Evolutionary conservation across 1,139 yeast species (phyloP), one percentile per base, ranked within the genome.

Genomic region (Hemisphaericaspora lyxosophila): DNA sequence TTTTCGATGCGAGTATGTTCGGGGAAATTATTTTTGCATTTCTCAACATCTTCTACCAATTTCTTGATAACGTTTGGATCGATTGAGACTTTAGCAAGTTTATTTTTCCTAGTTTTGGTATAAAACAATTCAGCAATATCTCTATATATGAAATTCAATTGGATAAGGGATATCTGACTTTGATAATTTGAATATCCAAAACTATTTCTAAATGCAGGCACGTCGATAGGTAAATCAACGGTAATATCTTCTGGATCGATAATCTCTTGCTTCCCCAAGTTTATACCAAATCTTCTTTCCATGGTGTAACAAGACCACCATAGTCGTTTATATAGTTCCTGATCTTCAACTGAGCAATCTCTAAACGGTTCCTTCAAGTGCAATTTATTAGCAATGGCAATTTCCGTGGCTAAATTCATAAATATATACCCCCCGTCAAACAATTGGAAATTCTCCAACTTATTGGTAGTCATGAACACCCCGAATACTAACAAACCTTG

Each of bases 261-360:
- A 3, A 46, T 33, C 15, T 47, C 51, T 9, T 42, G 38, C 22
- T 46, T 49, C 4, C 53, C 54, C 11, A 51, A 31, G 33, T 50
- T 51, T 5, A 51, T 36, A 1, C 54, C 55, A 26, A 43, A 42
- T 22, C 53, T 26, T 30, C 54, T 34, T 33, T 51, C 55, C 39
- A 51, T 43, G 7, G 51, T 40, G 34, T 50, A 51, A 34, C 51
- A 47, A 3, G 54, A 47, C 55, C 55, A 51, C 53, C 53, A 51
- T 18, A 49, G 31, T 22, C 55, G 35, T 28, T 43, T 47, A 13
- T 30, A 40, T 26, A 46, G 38, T 36, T 49, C 54, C 26, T 34
- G 36, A n/a, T 44, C 48, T 18, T 37, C 41, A 15, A 25, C 20
- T 8, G 43, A 11, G 27, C 35, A 36, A 16, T 36, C 34, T 17